Evolutionary conservation across 805 yeast species (phyloP), one percentile per base, ranked within the genome.

Genomic region (Metschnikowia shivogae): DNA sequence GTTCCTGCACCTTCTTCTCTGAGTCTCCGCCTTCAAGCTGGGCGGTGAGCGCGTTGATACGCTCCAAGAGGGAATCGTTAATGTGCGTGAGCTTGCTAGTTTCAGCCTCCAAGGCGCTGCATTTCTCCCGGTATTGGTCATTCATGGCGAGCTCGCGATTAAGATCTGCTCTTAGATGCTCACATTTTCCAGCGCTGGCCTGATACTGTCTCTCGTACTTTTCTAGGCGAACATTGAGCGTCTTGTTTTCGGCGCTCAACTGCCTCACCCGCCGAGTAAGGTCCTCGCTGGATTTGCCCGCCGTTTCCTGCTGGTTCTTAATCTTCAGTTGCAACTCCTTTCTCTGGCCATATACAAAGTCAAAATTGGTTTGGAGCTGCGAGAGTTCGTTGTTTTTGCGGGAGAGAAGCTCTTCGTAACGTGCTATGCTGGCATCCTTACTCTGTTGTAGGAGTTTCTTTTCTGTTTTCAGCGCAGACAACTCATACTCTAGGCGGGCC

Each of bases 121-220:
- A 44, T 54, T 75, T 62, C 44, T 62, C 69, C 24, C 64, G 65
- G 17, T 76, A 65, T 24, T 74, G 74, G 39, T 62, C 64, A 43
- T 61, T 67, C 17, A 65, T 55, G 1, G 66, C 55, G 5, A 62
- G 61, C 38, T 67, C 66, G 35, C 65, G 62, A 34, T 56, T 54
- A 39, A 68, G 55, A 36, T 74, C 68, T 1, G 68, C 56, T 14
- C 65, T 57, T 42, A 76, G 56, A 31, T 66, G 61, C 24, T 70
- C 65, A 30, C 56, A 70, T 41, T 53, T 63, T 48, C 45, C 57
- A 26, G 42, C 62, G 60, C 42, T 45, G 46, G 48, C 53, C 40
- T 33, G 62, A 41, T 56, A 63, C 41, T 50, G 56, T 44, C 52
- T 31, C 26, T 60, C 63, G 29, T 54, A 46, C 20, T 57, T 57